phyloP scores from a whole-genome alignment of 768 basidiomycete genomes.

The Termitomyces sp. region DNA sequence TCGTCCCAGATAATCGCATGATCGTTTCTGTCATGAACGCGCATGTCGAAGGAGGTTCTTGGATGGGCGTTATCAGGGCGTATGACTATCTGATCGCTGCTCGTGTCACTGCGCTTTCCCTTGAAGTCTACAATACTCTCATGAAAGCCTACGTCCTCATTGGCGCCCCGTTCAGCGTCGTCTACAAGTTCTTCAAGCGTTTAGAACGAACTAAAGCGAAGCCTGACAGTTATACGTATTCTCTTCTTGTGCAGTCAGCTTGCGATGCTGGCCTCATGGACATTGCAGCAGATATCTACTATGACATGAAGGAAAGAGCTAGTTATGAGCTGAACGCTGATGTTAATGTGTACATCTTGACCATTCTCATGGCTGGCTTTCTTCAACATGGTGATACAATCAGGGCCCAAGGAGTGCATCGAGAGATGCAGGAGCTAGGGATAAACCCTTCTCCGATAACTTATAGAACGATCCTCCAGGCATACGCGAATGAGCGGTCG shows the following conservation, averaged over 20 bases:
- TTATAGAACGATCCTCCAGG: conserved; percentile 61
- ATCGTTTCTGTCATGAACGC: conserved; percentile 76
- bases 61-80: conserved; percentile 67
- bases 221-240: conserved; percentile 65
- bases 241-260: conserved; percentile 76
- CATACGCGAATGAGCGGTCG: conserved; percentile 51
- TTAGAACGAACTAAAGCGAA: conserved; percentile 46
- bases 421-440: conserved; percentile 65
- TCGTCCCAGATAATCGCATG: conserved; percentile 64
- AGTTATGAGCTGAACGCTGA: conserved; percentile 35
- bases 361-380: conserved; percentile 74
- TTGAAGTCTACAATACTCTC: conserved; percentile 72
- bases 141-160: conserved; percentile 82
- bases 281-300: conserved; percentile 62
- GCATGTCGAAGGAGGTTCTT: conserved; percentile 77
- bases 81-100: conserved; percentile 57
- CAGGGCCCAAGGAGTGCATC: conserved; percentile 62
- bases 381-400: conserved; percentile 50
- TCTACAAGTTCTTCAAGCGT: conserved; percentile 58
- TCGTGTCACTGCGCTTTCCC: conserved; percentile 37
- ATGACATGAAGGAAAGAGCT: conserved; percentile 55
- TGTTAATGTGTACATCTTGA: conserved; percentile 60
- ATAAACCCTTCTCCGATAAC: conserved; percentile 69
- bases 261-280: conserved; percentile 68
- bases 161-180: conserved; percentile 69